Conservation (phyloP, 192 early-diverging fungal species). For the Coemansia sp. region DNA sequence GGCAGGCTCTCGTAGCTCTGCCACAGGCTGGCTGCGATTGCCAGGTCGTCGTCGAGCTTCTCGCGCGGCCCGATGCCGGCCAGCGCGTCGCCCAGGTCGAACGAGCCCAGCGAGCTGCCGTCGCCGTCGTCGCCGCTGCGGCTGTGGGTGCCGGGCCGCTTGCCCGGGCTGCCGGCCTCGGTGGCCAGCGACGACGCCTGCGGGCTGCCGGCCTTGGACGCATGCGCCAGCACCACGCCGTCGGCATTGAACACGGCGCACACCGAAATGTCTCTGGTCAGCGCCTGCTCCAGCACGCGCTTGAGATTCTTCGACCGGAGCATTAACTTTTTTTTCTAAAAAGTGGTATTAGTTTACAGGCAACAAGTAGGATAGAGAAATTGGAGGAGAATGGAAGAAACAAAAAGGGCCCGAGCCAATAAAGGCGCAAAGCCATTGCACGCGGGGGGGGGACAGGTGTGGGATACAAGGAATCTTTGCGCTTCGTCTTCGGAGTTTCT, state of each 20-base stretch:
- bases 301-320: conserved; percentile 43
- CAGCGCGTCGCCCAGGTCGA: conserved; percentile 11
- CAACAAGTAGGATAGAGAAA: neutral
- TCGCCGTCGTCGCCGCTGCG: conserved; percentile 1
- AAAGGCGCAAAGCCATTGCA: neutral
- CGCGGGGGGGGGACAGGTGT: too few relatives aligned
- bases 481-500: too few relatives aligned
- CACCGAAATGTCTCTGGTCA: conserved; percentile 29
- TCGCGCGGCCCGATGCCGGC: conserved; percentile 14
- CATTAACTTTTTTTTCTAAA: too few relatives aligned
- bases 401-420: neutral
- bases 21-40: conserved; percentile 44
- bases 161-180: neutral
- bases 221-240: conserved; percentile 43
- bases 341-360: too few relatives aligned
- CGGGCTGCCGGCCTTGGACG: conserved; percentile 5
- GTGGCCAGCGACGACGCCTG: neutral
- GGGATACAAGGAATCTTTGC: too few relatives aligned
- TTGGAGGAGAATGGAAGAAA: neutral
- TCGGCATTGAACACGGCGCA: conserved; percentile 46
- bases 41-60: conserved; percentile 43
- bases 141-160: neutral
- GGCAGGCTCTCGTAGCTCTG: conserved; percentile 39
- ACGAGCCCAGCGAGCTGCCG: conserved; percentile 17
- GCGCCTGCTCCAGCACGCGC: conserved; percentile 37